Evolutionary conservation across 2,329 filamentous ascomycete species (phyloP), one percentile per base, ranked within the genome.

Genomic region (Pyrenochaeta sp.): DNA sequence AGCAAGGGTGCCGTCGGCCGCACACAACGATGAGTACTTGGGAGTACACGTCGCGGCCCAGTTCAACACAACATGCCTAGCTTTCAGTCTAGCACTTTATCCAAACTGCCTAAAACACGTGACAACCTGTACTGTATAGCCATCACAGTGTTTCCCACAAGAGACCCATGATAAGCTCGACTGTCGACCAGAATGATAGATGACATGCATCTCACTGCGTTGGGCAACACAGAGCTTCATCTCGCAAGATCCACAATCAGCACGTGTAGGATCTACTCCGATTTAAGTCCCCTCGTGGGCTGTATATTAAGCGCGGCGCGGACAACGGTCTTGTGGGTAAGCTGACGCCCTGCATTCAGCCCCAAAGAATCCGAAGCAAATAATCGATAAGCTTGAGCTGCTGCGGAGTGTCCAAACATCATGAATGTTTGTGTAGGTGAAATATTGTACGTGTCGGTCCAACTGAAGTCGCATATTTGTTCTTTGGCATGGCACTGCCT

Each of bases 281-380:
- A 3, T 18, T 39, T 3, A 4, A 45, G 29, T 47, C 46, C 39
- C 21, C 45, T 58, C 45, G 45, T 48, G 39, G n/a, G 48, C 35
- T 42, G 45, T 42, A 49, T 29, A 51, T 53, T 62, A 62, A 45
- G 51, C 59, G 59, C 56, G 40, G 41, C 12, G 42, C 47, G 41
- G 17, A 36, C 20, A 36, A 23, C 21, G 41, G 51, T 53, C 58
- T 41, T 27, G 12, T 27, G 32, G 15, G 44, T 42, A 40, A 48
- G 21, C 49, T 18, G 33, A 47, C 36, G 50, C 56, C 56, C 48
- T 54, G 45, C 51, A 45, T 56, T 50, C 31, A 27, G 51, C 49
- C 51, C 42, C 44, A 20, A 48, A 46, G 32, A 27, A 23, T 14
- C 21, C 44, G 36, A 12, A 33, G 33, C 45, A 36, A 40, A 43